These are phyloP conservation scores for Termitomyces sp. DNA, from an alignment of 768 basidiomycete genomes.

Conservation along the genomic window DNA sequence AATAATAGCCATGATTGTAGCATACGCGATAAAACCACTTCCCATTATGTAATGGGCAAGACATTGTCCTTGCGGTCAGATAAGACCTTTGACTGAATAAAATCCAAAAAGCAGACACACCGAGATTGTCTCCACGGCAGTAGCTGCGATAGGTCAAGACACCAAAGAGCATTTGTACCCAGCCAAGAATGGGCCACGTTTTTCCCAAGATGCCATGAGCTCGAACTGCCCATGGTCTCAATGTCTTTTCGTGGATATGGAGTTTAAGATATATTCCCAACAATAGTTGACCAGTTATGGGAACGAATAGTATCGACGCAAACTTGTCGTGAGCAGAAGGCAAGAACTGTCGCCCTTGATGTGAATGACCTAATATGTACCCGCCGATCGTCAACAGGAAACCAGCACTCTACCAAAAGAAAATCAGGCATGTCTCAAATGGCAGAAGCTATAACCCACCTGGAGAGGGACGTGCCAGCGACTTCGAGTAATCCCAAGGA, in stretches of 20 bases:
- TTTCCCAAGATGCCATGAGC: constrained; percentile 81
- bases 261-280: constrained; percentile 90
- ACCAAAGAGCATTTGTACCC: constrained; percentile 89
- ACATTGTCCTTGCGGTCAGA: constrained; percentile 57
- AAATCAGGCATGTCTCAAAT: not conserved
- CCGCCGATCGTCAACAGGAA: constrained; percentile 69
- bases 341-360: constrained; percentile 74
- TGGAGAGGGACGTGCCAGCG: constrained; percentile 91
- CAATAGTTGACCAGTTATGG: constrained; percentile 59
- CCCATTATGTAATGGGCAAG: constrained; percentile 89
- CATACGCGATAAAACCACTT: constrained; percentile 87
- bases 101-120: constrained; percentile 18
- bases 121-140: constrained; percentile 71
- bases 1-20: constrained; percentile 72
- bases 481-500: constrained; percentile 69
- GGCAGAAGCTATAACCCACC: constrained; percentile 29
- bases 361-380: constrained; percentile 82
- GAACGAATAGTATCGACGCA: constrained; percentile 59
- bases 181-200: constrained; percentile 77
- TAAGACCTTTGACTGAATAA: constrained; percentile 1
- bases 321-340: constrained; percentile 68
- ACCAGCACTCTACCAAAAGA: constrained; percentile 47
- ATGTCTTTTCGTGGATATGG: constrained; percentile 75
- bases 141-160: constrained; percentile 70
- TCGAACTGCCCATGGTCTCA: constrained; percentile 66